Base-by-base conservation (phyloP, 2,329 filamentous ascomycete species). In the Cladosporium austrohemisphaericum region DNA sequence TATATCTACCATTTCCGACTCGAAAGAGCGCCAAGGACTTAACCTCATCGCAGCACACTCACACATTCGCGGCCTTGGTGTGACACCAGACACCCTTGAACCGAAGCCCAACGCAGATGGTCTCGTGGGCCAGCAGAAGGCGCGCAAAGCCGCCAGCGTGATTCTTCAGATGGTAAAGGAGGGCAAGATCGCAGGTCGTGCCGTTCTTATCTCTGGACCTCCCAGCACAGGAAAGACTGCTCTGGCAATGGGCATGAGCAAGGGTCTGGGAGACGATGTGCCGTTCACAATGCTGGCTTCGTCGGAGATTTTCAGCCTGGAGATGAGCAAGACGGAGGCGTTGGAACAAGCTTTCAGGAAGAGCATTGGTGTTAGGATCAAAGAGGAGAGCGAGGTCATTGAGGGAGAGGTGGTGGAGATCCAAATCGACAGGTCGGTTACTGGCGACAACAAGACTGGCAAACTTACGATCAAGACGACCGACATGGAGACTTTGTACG, bases 391-490 rank as follows among this genome's bases (percentile, higher is more conserved):
- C 63, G 93, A 98, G 69, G 94, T 98, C 59, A 98, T 98, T 72
- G 93, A 98, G 75, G 93, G 93, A 61, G 93, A 98, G 70, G 93
- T 98, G 1, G 92, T 98, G 19, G 92, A 98, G 72, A 97, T 98
- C 54, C 92, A 97, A 71, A 96, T 96, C 51, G 93, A 98, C 70
- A 83, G 93, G 59, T 96, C 91, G 63, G 89, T 98, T 48, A 97
- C 93, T 11, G 93, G 93, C 41, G 80, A 87, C 59, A 94, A 93
- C 64, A 98, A 97, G 77, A 92, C 96, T 77, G 93, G 93, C 64
- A 98, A 98, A 73, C 84, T 98, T 57, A 98, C 93, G 16, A 95
- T 98, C 75, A 98, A 98, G 75, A 98, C 93, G 9, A 97, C 92
- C 51, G 93, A 98, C 69, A 98, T 98, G 93, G 93, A 98, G 72